A percentile compares a stretch with the other conserved stretches of the same genome.
phyloP scores from a whole-genome alignment of 2,329 filamentous ascomycete species.

The Plectosphaerella plurivora region DNA sequence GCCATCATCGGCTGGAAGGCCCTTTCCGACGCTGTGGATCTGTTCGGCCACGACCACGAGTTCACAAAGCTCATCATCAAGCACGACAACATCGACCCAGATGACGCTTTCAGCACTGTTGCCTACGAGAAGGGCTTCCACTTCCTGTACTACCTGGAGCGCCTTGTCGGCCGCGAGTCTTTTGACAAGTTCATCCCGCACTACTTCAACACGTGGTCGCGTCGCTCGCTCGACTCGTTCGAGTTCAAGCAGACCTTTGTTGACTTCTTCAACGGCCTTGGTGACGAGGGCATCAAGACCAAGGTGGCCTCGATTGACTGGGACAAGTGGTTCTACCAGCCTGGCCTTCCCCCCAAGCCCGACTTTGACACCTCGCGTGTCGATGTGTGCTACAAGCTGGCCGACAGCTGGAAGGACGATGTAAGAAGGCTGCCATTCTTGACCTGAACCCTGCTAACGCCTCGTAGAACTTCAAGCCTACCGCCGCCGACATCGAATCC shows the following conservation, averaged over 20 bases:
- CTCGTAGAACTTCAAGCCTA: slow-evolving; percentile 56
- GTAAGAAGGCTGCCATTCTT: no score
- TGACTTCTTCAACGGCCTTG: slow-evolving; percentile 69
- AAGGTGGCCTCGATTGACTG: slow-evolving; percentile 76
- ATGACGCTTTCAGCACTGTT: slow-evolving; percentile 88
- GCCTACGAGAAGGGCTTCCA: slow-evolving; percentile 97
- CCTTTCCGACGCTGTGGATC: slow-evolving; percentile 72
- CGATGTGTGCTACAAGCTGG: slow-evolving; percentile 77
- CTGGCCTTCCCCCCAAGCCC: slow-evolving; percentile 85
- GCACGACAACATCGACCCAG: slow-evolving; percentile 86
- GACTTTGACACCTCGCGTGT: slow-evolving; percentile 85
- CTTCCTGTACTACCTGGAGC: slow-evolving; percentile 88
- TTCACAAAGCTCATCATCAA: slow-evolving; percentile 89
- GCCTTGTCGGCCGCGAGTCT: slow-evolving; percentile 74
- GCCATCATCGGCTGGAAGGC: slow-evolving; percentile 95
- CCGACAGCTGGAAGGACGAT: slow-evolving; percentile 71
- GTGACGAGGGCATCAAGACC: slow-evolving; percentile 58
- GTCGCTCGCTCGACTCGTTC: slow-evolving; percentile 85
- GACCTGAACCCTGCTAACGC: no score
- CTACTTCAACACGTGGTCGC: slow-evolving; percentile 83
- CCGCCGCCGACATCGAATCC: slow-evolving; percentile 60
- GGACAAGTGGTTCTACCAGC: slow-evolving; percentile 84
- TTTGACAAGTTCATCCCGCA: slow-evolving; percentile 96
- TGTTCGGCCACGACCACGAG: slow-evolving; percentile 78
- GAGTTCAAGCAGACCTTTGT: slow-evolving; percentile 89